Base-by-base conservation (phyloP, 306 rosid genomes). In the Potentilla sterilis region DNA sequence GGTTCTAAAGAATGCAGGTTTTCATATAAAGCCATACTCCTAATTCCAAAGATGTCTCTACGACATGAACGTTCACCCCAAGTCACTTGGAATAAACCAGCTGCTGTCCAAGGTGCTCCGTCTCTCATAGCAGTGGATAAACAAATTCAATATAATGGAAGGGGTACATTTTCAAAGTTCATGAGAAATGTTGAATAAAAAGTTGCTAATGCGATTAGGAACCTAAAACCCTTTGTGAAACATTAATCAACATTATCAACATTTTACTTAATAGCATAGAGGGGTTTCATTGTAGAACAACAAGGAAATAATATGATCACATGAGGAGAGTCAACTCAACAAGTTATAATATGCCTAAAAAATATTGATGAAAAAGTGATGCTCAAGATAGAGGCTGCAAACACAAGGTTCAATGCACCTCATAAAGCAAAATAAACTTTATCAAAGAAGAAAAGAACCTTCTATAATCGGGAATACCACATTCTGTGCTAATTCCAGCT, bases 401-500 rank as follows among this genome's bases (percentile, higher is more conserved):
- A 68, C 43, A 70, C 11, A 16, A 46, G 18, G 61, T 69, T 42
- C 47, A 12, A 28, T 22, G 55, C n/a, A 68, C 22, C 42, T 38
- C 72, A 47, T 18, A 28, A 70, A 71, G 19, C 22, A 28, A 16
- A 47, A 62, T 46, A 14, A 49, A 73, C 55, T 32, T 24, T 28
- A 42, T 48, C 18, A 68, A 22, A 67, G 72, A 64, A 41, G 72
- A 79, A 43, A 6, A 76, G 70, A 78, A 93, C 97, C 98, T 93
- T 89, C 96, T 89, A 74, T 93, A 93, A 81, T 93, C 98, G 46
- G 97, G 97, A 86, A 93, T 93, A 38, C 98, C 98, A 69, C 92
- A 93, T 72, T 93, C 96, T n/a, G 98, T 93, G 79, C 98, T 93
- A 43, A 93, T 87, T 71, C 98, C 97, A 66, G 97, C 97, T 83